Percentiles rank a stretch among this genome's conserved stretches.
Conservation (phyloP, 768 basidiomycete genomes). For the Cystobasidium ongulense region DNA sequence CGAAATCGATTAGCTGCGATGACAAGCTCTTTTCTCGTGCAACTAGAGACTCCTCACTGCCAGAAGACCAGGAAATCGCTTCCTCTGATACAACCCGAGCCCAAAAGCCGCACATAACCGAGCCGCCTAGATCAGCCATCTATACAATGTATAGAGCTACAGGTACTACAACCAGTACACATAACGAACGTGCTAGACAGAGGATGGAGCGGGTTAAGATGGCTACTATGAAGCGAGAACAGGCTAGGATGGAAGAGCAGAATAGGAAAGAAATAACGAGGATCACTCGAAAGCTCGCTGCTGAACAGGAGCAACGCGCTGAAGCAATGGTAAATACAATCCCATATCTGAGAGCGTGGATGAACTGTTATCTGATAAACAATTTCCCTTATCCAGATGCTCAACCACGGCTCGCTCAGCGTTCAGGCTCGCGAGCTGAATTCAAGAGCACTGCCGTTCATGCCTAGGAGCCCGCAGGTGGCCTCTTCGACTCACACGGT, state of each 20-base stretch:
- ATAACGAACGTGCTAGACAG: conserved; percentile 13
- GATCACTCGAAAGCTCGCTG: neutral
- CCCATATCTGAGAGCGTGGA: too few species aligned
- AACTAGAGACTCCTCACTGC: neutral
- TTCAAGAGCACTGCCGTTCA: neutral
- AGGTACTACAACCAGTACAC: neutral
- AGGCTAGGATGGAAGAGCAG: conserved; percentile 10
- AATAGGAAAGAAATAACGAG: conserved; percentile 7
- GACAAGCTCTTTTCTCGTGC: neutral
- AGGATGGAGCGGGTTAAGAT: neutral
- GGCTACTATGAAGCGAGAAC: neutral
- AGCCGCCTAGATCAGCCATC: neutral
- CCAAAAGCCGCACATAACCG: neutral
- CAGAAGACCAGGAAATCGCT: neutral
- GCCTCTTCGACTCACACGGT: too few species aligned
- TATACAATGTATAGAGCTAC: neutral
- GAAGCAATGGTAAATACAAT: neutral
- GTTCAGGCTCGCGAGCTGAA: too few species aligned
- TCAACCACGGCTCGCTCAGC: neutral
- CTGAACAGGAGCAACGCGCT: neutral
- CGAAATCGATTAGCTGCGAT: neutral
- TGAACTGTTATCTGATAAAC: too few species aligned
- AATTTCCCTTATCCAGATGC: neutral
- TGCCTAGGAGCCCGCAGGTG: neutral
- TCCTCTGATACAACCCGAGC: neutral